Percentiles rank a stretch among this genome's conserved stretches.
These are phyloP conservation scores for Flaveria trinervia DNA, from an alignment of 129 eudicot species.

Conservation along the genomic window DNA sequence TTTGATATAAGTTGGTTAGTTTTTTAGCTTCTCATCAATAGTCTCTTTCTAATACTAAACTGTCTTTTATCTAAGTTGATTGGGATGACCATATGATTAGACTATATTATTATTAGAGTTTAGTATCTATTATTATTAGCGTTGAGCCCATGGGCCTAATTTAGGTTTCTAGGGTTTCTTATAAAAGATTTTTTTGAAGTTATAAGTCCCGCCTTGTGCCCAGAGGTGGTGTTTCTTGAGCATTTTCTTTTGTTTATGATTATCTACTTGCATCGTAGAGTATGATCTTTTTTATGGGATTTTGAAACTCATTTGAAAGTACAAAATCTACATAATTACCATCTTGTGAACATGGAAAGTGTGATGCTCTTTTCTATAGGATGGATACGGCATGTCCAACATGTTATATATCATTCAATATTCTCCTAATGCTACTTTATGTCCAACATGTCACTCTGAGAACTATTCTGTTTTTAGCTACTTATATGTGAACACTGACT, in stretches of 20 bases:
- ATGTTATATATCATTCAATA: constrained; percentile 10
- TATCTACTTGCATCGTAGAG: constrained; percentile 16
- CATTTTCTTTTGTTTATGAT: neutral
- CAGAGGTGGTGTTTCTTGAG: constrained; percentile 23
- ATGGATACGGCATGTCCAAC: constrained; percentile 1
- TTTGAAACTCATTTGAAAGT: constrained; percentile 13
- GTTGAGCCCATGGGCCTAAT: too few relatives aligned
- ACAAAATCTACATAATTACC: neutral
- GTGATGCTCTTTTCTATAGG: constrained; percentile 2
- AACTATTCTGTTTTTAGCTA: constrained; percentile 10
- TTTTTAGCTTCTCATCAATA: constrained; percentile 5
- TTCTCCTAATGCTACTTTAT: neutral
- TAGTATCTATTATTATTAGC: too few relatives aligned
- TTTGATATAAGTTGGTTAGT: neutral
- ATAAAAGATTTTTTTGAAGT: neutral
- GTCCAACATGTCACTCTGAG: neutral
- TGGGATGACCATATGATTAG: neutral
- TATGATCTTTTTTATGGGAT: neutral
- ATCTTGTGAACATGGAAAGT: constrained; percentile 11
- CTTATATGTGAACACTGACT: constrained; percentile 16
- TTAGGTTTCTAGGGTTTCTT: too few relatives aligned
- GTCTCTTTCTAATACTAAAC: neutral
- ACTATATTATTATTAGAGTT: too few relatives aligned
- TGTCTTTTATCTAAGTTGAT: constrained; percentile 15
- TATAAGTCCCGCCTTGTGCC: constrained; percentile 12